Evolutionary conservation across 257 asterid genomes (phyloP).

Genomic region (Fraxinus americana): DNA sequence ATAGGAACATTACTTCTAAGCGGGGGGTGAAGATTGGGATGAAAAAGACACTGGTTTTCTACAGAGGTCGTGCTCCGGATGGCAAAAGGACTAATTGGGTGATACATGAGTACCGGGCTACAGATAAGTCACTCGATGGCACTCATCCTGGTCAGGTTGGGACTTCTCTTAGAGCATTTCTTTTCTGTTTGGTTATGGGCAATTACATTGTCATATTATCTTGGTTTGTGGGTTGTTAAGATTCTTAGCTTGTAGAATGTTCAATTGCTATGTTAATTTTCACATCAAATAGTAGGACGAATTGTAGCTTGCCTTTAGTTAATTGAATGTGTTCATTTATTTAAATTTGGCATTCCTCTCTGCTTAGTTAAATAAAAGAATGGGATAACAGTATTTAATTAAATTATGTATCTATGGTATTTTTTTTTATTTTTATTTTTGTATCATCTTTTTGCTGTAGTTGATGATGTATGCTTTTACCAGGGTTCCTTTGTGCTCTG

Average conservation of each 20-base stretch:
- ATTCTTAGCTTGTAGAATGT: neutral
- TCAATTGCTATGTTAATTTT: neutral
- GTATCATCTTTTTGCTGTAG: neutral
- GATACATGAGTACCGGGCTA: conserved; percentile 96
- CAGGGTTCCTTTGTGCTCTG: conserved; percentile 92
- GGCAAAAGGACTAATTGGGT: conserved; percentile 97
- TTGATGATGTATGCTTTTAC: conserved; percentile 26
- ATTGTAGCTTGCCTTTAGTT: neutral
- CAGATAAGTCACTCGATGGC: conserved; percentile 82
- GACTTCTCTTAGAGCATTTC: neutral
- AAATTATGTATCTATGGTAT: neutral
- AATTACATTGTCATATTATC: neutral
- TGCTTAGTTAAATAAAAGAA: neutral
- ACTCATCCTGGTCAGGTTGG: conserved; percentile 94
- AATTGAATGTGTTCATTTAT: neutral
- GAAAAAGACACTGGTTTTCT: conserved; percentile 92
- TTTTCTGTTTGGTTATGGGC: neutral
- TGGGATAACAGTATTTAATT: neutral
- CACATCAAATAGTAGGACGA: neutral
- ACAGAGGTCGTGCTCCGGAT: conserved; percentile 92
- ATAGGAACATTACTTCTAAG: conserved; percentile 68
- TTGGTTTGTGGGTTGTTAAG: conserved; percentile 10
- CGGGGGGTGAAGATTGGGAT: conserved; percentile 85
- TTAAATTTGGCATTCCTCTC: neutral
- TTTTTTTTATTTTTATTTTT: neutral